Conservation (phyloP, 345 rosid species). For the Microcos paniculata region DNA sequence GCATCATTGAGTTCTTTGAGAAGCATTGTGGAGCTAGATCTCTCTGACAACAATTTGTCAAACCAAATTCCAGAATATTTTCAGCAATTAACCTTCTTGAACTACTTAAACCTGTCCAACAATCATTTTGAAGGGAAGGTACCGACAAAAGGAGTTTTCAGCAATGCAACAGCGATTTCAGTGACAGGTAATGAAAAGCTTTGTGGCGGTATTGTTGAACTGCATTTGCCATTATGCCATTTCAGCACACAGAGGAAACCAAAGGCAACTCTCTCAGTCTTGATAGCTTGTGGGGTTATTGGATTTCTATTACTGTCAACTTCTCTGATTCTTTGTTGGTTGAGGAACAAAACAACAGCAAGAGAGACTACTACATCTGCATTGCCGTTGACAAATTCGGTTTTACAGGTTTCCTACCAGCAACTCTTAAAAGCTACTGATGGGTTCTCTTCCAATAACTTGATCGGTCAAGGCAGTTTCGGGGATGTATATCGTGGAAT, state of each 20-base stretch:
- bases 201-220: slow-evolving; percentile 16
- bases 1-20: background rate
- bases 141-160: slow-evolving; percentile 25
- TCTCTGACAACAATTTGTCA: slow-evolving; percentile 6
- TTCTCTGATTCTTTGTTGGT: background rate
- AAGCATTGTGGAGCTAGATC: slow-evolving; percentile 6
- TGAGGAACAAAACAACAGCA: background rate
- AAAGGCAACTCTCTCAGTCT: background rate
- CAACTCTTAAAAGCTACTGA: background rate
- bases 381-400: background rate
- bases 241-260: background rate
- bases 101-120: slow-evolving; percentile 22
- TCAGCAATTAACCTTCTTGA: background rate
- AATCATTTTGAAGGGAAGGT: slow-evolving; percentile 28
- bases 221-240: background rate
- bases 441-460: background rate
- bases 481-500: background rate
- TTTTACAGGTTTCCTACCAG: background rate
- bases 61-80: slow-evolving; percentile 23
- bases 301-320: background rate
- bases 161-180: slow-evolving; percentile 13
- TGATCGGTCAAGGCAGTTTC: slow-evolving; percentile 12
- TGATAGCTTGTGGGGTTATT: background rate
- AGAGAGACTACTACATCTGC: background rate
- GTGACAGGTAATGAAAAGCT: slow-evolving; percentile 20